Evolutionary conservation across 495 filamentous ascomycete genomes (phyloP), one percentile per base, ranked within the genome.

Genomic region (Annulohypoxylon moriforme): DNA sequence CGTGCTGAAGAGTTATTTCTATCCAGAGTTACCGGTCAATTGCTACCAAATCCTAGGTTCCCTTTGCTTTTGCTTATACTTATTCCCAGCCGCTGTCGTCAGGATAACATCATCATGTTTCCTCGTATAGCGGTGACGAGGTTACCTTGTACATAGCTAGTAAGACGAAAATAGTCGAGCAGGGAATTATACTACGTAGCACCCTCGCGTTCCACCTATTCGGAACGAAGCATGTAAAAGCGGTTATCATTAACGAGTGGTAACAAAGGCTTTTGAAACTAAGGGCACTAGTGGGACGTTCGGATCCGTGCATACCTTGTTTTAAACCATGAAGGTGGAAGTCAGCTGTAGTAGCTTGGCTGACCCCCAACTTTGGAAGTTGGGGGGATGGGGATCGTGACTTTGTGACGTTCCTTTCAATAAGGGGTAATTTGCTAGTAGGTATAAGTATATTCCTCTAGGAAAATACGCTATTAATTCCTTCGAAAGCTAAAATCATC

Each of bases 191-290:
- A 47, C 27, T 60, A 67, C 16, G 61, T 53, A 64, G 31, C 34
- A 63, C 63, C 25, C 55, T 53, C 52, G 29, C 22, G 71, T 73
- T 73, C 66, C 66, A 67, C 66, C 27, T 27, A 50, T 53, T 73
- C 71, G 71, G 71, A 44, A 49, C 40, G 40, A 57, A n/a, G 70
- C 60, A 68, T 73, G 18, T 20, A 52, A 24, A 34, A 36, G 60
- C 22, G 49, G 60, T 66, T 34, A 61, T 46, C n/a, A 18, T 56
- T 34, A 22, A 61, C 56, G 31, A 38, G 60, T 68, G 59, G 44
- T 16, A 60, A 59, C 44, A 29, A 72, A 40, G 34, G 42, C 1
- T 33, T 52, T 49, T n/a, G 31, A 20, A 42, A 40, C 46, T 52
- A 60, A 60, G 38, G 34, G 18, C 56, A 47, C 27, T 57, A 60